Conservation (phyloP, 1,284 basidiomycete species). For the Boletellus deceptivus region DNA sequence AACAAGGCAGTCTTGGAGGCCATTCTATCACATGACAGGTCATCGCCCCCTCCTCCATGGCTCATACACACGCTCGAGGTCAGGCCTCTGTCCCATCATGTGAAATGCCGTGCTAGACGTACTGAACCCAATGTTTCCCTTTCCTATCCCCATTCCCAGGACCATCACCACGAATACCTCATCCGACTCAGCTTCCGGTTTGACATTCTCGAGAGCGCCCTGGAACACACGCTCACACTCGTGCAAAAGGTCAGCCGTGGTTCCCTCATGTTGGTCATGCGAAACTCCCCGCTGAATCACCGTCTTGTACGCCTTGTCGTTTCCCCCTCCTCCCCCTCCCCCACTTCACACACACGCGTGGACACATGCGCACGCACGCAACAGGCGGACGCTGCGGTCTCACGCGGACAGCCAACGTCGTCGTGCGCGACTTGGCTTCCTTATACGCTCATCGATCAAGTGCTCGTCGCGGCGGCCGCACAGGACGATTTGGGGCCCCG, state of each 20-base stretch:
- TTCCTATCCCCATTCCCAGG: conserved; percentile 38
- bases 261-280: conserved; percentile 3
- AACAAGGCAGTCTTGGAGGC: conserved; percentile 75
- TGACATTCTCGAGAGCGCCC: conserved; percentile 77
- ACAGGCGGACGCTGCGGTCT: conserved; percentile 59
- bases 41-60: conserved; percentile 78
- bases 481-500: conserved; percentile 50
- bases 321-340: no score
- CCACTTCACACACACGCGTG: not conserved
- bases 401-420: conserved; percentile 53
- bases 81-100: conserved; percentile 16
- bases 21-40: conserved; percentile 64
- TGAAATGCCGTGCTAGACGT: conserved; percentile 10
- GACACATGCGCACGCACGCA: no score
- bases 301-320: no score
- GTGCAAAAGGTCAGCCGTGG: conserved; percentile 59
- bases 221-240: conserved; percentile 69
- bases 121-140: not conserved
- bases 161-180: conserved; percentile 74
- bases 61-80: conserved; percentile 73
- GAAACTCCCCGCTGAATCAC: no score
- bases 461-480: conserved; percentile 65
- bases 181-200: conserved; percentile 73
- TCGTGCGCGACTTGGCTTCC: conserved; percentile 74
- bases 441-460: conserved; percentile 85